Evolutionary conservation across 2,329 filamentous ascomycete genomes (phyloP), one percentile per base, ranked within the genome.

Genomic region (Botryotinia globosa): DNA sequence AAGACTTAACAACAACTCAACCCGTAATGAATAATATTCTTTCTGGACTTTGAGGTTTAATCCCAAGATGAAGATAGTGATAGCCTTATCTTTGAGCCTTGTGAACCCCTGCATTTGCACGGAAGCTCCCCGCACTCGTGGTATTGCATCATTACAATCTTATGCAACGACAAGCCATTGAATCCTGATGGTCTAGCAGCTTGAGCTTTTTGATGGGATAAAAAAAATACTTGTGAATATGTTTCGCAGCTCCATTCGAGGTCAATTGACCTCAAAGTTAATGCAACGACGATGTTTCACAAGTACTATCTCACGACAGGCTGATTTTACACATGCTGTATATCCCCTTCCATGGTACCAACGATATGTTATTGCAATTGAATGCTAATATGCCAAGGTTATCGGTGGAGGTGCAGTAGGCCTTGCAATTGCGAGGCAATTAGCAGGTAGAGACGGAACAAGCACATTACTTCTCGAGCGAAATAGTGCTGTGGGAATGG

Each of bases 381-480:
- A 67, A 14, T 20, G 51, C 67, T 64, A 63, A 65, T 48, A 25
- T 32, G 2, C 34, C 32, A 61, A 81, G 80, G 76, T 81, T 2
- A 80, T 93, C 73, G 91, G 91, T 20, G 91, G 85, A 44, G 91
- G 91, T 3, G 90, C 89, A 0, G 89, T 93, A 3, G 91, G 91
- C 0, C 83, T 93, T 1, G 88, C 91, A 3, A 86, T 92, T 74
- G 90, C 91, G 1, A 83, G 89, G 32, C 85, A 88, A 77, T 82
- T 93, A 39, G 89, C 91, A 74, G 82, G 83, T 73, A 82, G 85
- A 76, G 85, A 88, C 74, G 87, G 87, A 18, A 87, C 86, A 12
- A 88, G 86, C n/a, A 91, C 90, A 0, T 82, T 93, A 20, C 80
- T 93, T 61, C 86, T 93, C 20, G 91, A 93, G 78, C 85, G 88